Evolutionary conservation across 2,329 filamentous ascomycete species (phyloP), one percentile per base, ranked within the genome.

Genomic region (Chrysoporthe deuterocubensis): DNA sequence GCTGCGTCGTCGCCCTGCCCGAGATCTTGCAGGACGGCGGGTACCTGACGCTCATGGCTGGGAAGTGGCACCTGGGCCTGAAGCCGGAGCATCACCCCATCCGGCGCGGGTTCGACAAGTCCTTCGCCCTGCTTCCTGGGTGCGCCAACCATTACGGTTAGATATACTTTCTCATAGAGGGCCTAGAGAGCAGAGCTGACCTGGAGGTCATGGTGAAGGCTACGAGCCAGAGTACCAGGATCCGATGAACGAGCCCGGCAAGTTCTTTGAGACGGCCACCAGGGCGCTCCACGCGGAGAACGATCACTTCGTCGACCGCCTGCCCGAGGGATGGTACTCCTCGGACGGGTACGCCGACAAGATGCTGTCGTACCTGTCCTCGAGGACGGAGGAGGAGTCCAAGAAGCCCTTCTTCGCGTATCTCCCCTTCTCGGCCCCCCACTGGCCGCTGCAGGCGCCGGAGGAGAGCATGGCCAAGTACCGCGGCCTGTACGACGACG

Each of bases 371-470:
- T 57, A 57, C 18, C 54, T 57, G 7, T 40, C 63, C 76, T 87
- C 0, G 75, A 79, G 44, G 82, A 84, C 57, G 81, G 84, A 82
- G 73, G 68, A 76, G 71, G 68, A 77, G 16, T 9, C 44, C 4
- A 71, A 77, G 2, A 71, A 75, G 56, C 83, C 87, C 0, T 89
- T 89, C 78, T 89, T 89, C 72, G 86, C 79, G 1, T 89, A 88
- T 72, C 78, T 87, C 2, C 85, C 87, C 2, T 89, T 88, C 74
- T 86, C 86, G 0, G 87, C 87, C 0, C 87, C 87, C 1, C 87
- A 89, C 71, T 89, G 87, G 87, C 87, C 87, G 1, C 77, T 89
- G 3, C 87, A 89, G 71, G 85, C 86, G 0, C 85, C 87, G 0
- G 74, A 78, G 62, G 82, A 87, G 68, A 83, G 83, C 65, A 83